Percentiles rank a stretch among this genome's conserved stretches.
Evolutionary conservation across 2,329 filamentous ascomycete species (phyloP).

Genomic region (Herpotrichia juniperi): DNA sequence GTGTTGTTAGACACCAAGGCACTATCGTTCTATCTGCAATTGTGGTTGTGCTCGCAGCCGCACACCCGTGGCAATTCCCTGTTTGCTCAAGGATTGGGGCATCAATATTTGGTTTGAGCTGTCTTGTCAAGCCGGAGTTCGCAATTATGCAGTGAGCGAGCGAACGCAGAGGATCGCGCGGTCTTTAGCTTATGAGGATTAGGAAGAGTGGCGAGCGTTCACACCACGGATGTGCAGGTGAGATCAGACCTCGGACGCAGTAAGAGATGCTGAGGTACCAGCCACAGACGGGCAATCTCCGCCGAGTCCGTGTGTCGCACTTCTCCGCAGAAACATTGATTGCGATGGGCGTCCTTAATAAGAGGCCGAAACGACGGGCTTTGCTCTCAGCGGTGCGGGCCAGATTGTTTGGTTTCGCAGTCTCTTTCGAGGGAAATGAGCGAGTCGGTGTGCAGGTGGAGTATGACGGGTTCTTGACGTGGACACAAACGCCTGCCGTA

Average conservation of each 20-base stretch:
- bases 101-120: neutral
- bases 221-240: no score
- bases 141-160: neutral
- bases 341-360: conserved; percentile 12
- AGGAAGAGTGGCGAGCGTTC: neutral
- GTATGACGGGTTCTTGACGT: neutral
- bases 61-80: neutral
- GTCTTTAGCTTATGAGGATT: neutral
- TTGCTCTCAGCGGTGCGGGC: conserved; percentile 2
- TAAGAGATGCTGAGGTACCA: no score
- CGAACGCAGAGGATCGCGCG: neutral
- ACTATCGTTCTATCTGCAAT: no score
- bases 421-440: neutral
- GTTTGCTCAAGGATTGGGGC: neutral
- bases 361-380: conserved; percentile 13
- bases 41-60: neutral
- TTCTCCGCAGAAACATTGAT: neutral
- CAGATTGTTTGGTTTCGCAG: conserved; percentile 12
- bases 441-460: neutral
- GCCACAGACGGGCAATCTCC: no score
- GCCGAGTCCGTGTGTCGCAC: neutral
- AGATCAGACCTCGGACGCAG: neutral
- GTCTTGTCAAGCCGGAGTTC: neutral
- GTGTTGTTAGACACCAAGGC: no score
- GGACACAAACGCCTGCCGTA: conserved; percentile 7